Evolutionary conservation across 2,329 filamentous ascomycete species (phyloP), one percentile per base, ranked within the genome.

Genomic region (Ambrosiella xylebori): DNA sequence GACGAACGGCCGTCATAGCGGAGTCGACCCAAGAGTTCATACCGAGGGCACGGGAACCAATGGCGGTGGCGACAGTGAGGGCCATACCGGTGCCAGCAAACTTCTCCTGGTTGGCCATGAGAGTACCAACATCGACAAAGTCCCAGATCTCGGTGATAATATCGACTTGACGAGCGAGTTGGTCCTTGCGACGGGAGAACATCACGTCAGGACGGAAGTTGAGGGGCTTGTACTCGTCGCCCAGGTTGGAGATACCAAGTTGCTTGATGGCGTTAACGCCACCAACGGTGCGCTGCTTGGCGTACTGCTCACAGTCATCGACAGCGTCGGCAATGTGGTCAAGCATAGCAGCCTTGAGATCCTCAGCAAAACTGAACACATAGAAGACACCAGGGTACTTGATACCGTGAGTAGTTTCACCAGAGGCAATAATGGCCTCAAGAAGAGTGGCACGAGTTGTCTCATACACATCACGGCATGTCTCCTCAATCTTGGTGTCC

Each of bases 71-170:
- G 40, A 95, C 79, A 1, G 93, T 98, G 66, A 98, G 77, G 5
- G 91, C 93, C 85, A 98, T 90, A 62, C 93, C 86, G 2, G 90
- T 94, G 44, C 91, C 88, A 5, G 91, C 90, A 58, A 94, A 77
- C 76, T 97, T 98, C 71, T 98, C 93, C 68, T 97, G 91, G 57
- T 83, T 79, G 66, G 96, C 88, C 73, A 95, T 78, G 5, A 97
- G 72, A 9, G 82, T 86, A 15, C 82, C 77, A 69, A 89, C 76
- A 69, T 98, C 93, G 65, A 98, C 87, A 74, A 98, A 97, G 71
- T 98, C 93, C 78, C 78, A 86, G 0, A 95, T 65, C 66, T 98
- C 90, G 3, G 93, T 86, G 57, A 93, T 82, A 17, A 95, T 82
- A 61, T 96, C 82, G 13, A 97, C 83, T 66, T 95, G 84, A 62